Evolutionary conservation across 2,329 filamentous ascomycete genomes (phyloP).

Genomic region (Ophiostoma tasmaniense): DNA sequence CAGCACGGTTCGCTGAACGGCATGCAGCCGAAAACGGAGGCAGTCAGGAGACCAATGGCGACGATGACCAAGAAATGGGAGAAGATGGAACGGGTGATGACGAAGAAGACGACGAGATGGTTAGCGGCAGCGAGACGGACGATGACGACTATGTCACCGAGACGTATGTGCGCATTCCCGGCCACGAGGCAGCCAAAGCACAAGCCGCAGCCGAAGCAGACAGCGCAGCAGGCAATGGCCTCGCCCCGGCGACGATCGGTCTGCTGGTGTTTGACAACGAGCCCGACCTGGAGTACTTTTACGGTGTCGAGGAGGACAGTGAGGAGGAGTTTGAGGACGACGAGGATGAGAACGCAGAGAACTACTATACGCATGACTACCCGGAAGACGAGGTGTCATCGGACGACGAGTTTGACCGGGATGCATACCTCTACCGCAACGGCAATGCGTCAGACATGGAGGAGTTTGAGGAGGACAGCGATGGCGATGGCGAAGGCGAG

Average conservation of each 20-base stretch:
- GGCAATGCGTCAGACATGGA: constrained; percentile 47
- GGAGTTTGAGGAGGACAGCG: constrained; percentile 40
- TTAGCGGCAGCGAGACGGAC: constrained; percentile 35
- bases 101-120: constrained; percentile 24
- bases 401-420: constrained; percentile 55
- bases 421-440: constrained; percentile 47
- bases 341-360: constrained; percentile 64
- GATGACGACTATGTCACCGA: constrained; percentile 56
- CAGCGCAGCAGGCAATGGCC: constrained; percentile 23
- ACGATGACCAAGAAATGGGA: constrained; percentile 30
- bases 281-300: constrained; percentile 53
- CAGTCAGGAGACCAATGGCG: constrained; percentile 15
- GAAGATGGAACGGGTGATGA: constrained; percentile 22
- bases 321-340: constrained; percentile 53
- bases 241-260: constrained; percentile 42
- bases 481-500: constrained; percentile 27
- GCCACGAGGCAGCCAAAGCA: constrained; percentile 31
- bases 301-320: constrained; percentile 52
- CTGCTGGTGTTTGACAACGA: constrained; percentile 49
- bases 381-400: constrained; percentile 70
- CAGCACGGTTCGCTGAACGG: constrained; percentile 20
- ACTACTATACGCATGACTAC: constrained; percentile 72
- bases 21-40: not conserved
- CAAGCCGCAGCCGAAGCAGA: constrained; percentile 21
- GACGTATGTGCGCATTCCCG: constrained; percentile 55